Base-by-base conservation (phyloP, 129 eudicot species). In the Lactuca sativa region DNA sequence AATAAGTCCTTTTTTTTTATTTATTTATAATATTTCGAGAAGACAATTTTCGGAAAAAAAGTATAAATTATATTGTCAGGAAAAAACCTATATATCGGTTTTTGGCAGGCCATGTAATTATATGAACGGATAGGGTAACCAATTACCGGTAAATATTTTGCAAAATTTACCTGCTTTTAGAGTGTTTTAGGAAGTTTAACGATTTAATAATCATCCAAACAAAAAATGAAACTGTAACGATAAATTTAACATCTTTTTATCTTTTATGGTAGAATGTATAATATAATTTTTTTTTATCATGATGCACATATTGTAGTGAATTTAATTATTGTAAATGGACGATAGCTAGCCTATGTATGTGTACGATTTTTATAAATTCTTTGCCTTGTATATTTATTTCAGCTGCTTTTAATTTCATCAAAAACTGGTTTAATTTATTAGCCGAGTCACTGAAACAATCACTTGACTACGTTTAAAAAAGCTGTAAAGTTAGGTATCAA, bases 401-500 rank as follows among this genome's bases (percentile, higher is more conserved):
- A 25, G 30, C 30, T 25, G 30, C 30, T 25, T 25, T 25, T 25
- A 1, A 25, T 25, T 25, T 25, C 30, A 25, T 25, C 1, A 1
- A 18, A 8, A 47, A 43, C 49, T 43, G 13, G 49, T 9, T 9
- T 43, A 9, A 25, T 25, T 25, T 25, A 25, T 25, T 25, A 25
- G 30, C 30, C 0, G 30, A 25, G 30, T 25, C 30, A 25, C 30
- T 25, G 30, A 25, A 0, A 25, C 30, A 25, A 25, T 1, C 30
- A 25, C 30, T 25, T 25, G 30, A 25, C 30, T 25, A 25, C 30
- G 30, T 25, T 1, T 25, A 25, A 25, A 25, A 25, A 25, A 25
- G 30, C 30, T 52, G 47, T 5, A 17, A 33, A 56, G 12, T 9
- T 66, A 55, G 17, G 38, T 34, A 59, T 75, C 58, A 67, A 66